Base-by-base conservation (phyloP, 1,284 basidiomycete genomes). In the Ustilago nuda region DNA sequence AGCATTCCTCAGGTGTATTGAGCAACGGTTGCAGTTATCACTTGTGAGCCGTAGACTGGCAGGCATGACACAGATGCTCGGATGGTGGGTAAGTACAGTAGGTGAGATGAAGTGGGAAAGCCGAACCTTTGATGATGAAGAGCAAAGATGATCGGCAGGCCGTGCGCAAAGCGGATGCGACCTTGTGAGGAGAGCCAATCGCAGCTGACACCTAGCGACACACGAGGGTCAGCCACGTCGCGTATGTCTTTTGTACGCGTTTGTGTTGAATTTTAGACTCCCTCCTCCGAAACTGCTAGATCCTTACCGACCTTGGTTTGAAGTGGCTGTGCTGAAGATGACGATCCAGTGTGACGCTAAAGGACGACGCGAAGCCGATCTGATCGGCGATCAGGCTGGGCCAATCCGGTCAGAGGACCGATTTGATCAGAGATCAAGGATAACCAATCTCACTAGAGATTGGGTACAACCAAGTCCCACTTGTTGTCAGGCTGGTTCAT, bases 91-190 rank as follows among this genome's bases (percentile, higher is more conserved):
- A 23, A 19, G 7, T 17, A 7, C 19, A 19, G n/a, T 17, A 45
- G n/a, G 43, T 43, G 15, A 7, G n/a, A 7, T 19, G 19, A 45
- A 17, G 19, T 45, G 43, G 43, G 43, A 19, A 45, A 19, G 11
- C 19, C 11, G 8, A 8, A 11, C 6, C 8, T 19, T n/a, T 45
- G 13, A 43, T 53, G 33, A 19, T 53, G 51, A 3, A 27, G 23
- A 27, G 23, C 23, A 27, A 27, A 27, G 23, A 41, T 55, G 53
- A 55, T 55, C 53, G 53, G 3, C 36, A 55, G 53, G 41, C 35
- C 53, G 53, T 55, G 53, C 53, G 36, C 48, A 27, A n/a, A 12
- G 33, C 32, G 48, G 19, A 23, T 50, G 48, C 8, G 36, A 37
- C 36, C 41, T 27, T 45, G 41, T 45, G 41, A 39, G n/a, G 41